Conservation (phyloP, 345 rosid species). For the Psidium friedrichsthalianum region DNA sequence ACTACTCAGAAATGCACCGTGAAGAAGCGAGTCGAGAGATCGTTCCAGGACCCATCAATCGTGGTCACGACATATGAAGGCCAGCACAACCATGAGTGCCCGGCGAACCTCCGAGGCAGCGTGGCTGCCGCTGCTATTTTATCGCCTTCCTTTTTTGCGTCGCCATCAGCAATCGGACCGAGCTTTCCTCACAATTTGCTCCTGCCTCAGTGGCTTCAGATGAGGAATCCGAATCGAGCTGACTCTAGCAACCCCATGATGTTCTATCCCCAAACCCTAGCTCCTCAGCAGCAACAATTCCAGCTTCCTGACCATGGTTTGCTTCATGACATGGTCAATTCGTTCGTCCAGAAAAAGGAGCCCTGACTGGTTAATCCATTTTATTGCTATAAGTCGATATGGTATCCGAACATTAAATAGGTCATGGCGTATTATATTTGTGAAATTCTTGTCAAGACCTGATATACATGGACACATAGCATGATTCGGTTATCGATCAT, state of each 20-base stretch:
- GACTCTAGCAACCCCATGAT: not conserved
- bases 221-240: not conserved
- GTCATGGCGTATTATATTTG: not conserved
- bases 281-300: not conserved
- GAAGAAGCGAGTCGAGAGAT: slow-evolving; percentile 8
- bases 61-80: slow-evolving; percentile 8
- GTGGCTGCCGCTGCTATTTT: not conserved
- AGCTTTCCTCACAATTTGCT: not conserved
- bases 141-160: not conserved
- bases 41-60: slow-evolving; percentile 2
- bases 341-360: not conserved
- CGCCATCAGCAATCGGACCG: not conserved
- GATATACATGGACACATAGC: not conserved
- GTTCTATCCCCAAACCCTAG: not conserved
- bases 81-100: slow-evolving; percentile 3
- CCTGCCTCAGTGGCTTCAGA: not conserved
- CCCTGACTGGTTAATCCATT: not conserved
- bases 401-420: not conserved
- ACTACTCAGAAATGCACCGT: slow-evolving; percentile 6
- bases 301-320: not conserved
- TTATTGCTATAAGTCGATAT: not conserved
- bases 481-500: not conserved
- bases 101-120: not conserved
- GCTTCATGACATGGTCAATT: slow-evolving; percentile 1
- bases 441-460: not conserved